Evolutionary conservation across 2,329 filamentous ascomycete genomes (phyloP), one percentile per base, ranked within the genome.

Genomic region (Diaporthe citriasiana): DNA sequence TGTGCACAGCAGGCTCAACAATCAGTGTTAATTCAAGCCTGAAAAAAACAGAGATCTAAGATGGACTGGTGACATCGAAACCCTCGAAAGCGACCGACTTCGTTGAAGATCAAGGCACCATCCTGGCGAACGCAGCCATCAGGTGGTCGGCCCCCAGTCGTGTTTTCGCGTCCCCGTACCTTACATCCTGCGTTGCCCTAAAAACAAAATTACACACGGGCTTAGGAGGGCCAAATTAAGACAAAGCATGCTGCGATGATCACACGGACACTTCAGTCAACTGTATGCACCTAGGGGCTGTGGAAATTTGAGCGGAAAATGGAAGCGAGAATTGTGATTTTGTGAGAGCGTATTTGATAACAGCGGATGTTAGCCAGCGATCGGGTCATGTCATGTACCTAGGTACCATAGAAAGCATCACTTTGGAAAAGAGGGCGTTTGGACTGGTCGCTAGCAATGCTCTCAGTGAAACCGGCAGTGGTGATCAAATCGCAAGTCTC

Each of bases 41-140:
- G 42, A 17, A 65, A 47, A 17, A 65, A 47, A 65, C 27, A 65
- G 60, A 65, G 30, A 50, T 65, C 19, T 65, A 25, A 65, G 10
- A 45, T 38, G 27, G 35, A 25, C 13, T 13, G 5, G 17, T n/a
- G 19, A 47, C 19, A 5, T 33, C 42, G 30, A 50, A 35, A 35
- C 19, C 42, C 17, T 6, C 19, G 6, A 33, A 33, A 15, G 15
- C 30, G 10, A 35, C 12, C 60, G 22, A 50, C 5, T 50, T 10
- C 5, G 45, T 19, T 7, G 19, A 22, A 65, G 4, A 60, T 9
- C 5, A 33, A n/a, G 42, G 25, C 19, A 30, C 12, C 59, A 33
- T 9, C 7, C 25, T 30, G 17, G 25, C 59, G 3, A 60, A 42
- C 59, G 6, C 40, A 19, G 25, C 40, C 5, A 47, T 33, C 4